phyloP scores from a whole-genome alignment of 1,284 basidiomycete genomes.

The Wolfiporia cocos region DNA sequence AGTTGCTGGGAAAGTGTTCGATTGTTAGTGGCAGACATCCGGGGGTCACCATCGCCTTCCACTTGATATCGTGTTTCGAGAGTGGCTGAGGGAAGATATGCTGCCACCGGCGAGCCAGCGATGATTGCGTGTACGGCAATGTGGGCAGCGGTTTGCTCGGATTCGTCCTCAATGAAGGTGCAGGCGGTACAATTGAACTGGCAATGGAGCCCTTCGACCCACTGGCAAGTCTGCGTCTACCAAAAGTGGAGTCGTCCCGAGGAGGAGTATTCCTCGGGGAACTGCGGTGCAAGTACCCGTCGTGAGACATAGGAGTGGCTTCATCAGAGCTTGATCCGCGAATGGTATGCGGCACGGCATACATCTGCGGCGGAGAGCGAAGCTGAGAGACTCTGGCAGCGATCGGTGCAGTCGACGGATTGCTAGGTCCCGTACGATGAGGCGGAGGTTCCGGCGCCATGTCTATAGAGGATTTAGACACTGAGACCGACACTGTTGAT shows the following conservation, averaged over 20 bases:
- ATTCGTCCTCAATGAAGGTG: slow-evolving; percentile 46
- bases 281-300: slow-evolving; percentile 39
- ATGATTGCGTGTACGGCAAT: slow-evolving; percentile 55
- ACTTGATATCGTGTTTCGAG: slow-evolving; percentile 90
- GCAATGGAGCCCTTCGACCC: slow-evolving; percentile 31
- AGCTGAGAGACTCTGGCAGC: not conserved
- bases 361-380: slow-evolving; percentile 35
- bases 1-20: slow-evolving; percentile 77
- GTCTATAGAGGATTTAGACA: slow-evolving; percentile 4
- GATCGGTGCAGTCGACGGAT: slow-evolving; percentile 1
- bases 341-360: slow-evolving; percentile 15
- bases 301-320: slow-evolving; percentile 38
- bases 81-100: slow-evolving; percentile 75
- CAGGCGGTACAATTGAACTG: slow-evolving; percentile 41
- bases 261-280: slow-evolving; percentile 66
- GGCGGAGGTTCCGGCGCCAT: not conserved
- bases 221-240: slow-evolving; percentile 48
- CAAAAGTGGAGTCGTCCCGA: slow-evolving; percentile 50
- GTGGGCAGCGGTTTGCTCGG: slow-evolving; percentile 55
- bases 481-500: slow-evolving; percentile 44
- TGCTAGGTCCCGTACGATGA: not conserved
- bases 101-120: slow-evolving; percentile 83
- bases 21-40: slow-evolving; percentile 89
- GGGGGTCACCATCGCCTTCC: slow-evolving; percentile 82
- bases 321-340: slow-evolving; percentile 47